phyloP scores from a whole-genome alignment of 1,284 basidiomycete genomes.

The Volvariella volvacea region DNA sequence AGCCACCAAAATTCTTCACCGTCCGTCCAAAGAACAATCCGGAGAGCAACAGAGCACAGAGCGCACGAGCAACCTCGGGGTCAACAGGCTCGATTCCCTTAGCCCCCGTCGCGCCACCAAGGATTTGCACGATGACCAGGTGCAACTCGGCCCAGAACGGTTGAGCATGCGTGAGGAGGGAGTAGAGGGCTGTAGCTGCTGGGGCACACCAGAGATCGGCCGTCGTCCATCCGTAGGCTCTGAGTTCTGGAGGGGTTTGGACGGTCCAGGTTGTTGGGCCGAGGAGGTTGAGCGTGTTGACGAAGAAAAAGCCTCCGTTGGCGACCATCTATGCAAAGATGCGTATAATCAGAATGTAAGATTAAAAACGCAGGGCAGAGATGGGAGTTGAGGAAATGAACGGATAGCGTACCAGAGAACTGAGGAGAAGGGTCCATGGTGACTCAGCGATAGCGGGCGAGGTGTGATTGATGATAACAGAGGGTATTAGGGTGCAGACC shows the following conservation, averaged over 20 bases:
- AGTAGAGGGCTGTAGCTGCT: slow-evolving; percentile 59
- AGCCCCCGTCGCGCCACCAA: slow-evolving; percentile 22
- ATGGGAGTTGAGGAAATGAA: slow-evolving; percentile 3
- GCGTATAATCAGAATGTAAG: no score
- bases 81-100: slow-evolving; percentile 43
- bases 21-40: slow-evolving; percentile 50
- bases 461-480: slow-evolving; percentile 46
- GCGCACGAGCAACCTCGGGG: slow-evolving; percentile 56
- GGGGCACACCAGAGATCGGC: slow-evolving; percentile 73
- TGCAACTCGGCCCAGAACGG: slow-evolving; percentile 69
- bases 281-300: slow-evolving; percentile 62
- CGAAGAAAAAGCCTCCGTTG: slow-evolving; percentile 69
- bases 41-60: slow-evolving; percentile 57
- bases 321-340: slow-evolving; percentile 50
- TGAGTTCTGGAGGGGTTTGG: slow-evolving; percentile 62
- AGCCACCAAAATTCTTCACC: slow-evolving; percentile 44
- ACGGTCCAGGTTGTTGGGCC: slow-evolving; percentile 56
- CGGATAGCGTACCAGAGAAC: slow-evolving; percentile 51
- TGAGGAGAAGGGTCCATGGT: slow-evolving; percentile 64
- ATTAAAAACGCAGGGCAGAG: not conserved
- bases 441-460: slow-evolving; percentile 45
- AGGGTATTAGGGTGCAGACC: slow-evolving; percentile 66
- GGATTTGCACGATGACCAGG: slow-evolving; percentile 32
- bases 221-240: slow-evolving; percentile 69
- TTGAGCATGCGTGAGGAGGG: slow-evolving; percentile 70